These are phyloP conservation scores for Xenosphaeropsis pyriputrescens DNA, from an alignment of 2,329 filamentous ascomycete genomes.

Conservation along the genomic window DNA sequence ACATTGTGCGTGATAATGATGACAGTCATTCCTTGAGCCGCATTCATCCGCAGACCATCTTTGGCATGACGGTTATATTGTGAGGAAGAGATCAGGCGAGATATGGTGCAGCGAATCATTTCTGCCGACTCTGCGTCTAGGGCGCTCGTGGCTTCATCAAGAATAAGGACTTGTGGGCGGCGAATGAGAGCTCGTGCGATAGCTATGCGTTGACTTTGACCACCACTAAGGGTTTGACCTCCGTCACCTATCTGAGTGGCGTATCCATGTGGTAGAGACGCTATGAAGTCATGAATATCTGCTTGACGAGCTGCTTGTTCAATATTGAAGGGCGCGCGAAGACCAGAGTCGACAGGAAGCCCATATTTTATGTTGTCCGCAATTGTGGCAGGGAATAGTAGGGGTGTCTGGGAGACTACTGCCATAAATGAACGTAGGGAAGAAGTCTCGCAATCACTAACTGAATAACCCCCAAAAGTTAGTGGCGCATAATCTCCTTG, in stretches of 20 bases:
- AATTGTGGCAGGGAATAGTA: slow-evolving; percentile 66
- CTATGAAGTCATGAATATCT: slow-evolving; percentile 65
- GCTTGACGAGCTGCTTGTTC: slow-evolving; percentile 37
- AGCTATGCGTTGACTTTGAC: slow-evolving; percentile 68
- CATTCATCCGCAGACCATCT: slow-evolving; percentile 3
- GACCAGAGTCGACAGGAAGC: slow-evolving; percentile 36
- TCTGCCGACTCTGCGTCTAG: slow-evolving; percentile 57
- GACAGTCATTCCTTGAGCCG: slow-evolving; percentile 39
- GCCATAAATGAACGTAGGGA: slow-evolving; percentile 46
- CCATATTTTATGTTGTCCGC: slow-evolving; percentile 76
- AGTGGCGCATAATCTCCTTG: slow-evolving; percentile 15
- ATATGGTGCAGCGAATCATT: slow-evolving; percentile 48
- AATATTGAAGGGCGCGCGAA: slow-evolving; percentile 30
- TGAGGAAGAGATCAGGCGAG: slow-evolving; percentile 27
- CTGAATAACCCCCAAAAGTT: slow-evolving; percentile 43
- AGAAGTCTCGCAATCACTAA: slow-evolving; percentile 41
- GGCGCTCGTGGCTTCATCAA: slow-evolving; percentile 79
- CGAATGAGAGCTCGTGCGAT: slow-evolving; percentile 70
- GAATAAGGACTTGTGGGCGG: slow-evolving; percentile 54
- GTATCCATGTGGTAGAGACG: slow-evolving; percentile 56
- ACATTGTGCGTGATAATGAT: slow-evolving; percentile 69
- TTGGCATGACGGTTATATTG: slow-evolving; percentile 2
- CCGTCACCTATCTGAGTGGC: slow-evolving; percentile 64
- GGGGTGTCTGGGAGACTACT: slow-evolving; percentile 56
- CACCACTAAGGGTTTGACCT: slow-evolving; percentile 59